These are phyloP conservation scores for Barnettozyma sp. DNA, from an alignment of 805 yeast species.

Conservation along the genomic window DNA sequence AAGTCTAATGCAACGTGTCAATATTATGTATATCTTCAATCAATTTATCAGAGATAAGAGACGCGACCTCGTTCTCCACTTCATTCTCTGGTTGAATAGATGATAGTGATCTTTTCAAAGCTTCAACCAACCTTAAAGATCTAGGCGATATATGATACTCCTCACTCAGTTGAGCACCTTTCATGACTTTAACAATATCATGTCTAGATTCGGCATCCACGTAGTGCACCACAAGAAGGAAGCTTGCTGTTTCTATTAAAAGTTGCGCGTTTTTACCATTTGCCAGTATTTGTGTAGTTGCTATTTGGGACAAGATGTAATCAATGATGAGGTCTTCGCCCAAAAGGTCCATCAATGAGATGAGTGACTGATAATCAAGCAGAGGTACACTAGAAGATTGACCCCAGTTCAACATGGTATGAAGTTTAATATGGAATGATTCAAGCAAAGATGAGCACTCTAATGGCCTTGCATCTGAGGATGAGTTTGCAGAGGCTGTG, in stretches of 20 bases:
- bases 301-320: conserved; percentile 18
- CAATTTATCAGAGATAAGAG: conserved; percentile 15
- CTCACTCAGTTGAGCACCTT: background rate
- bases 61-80: conserved; percentile 11
- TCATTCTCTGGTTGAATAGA: background rate
- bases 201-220: conserved; percentile 9
- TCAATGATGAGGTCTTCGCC: conserved; percentile 18
- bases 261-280: conserved; percentile 13
- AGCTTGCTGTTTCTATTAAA: conserved; percentile 18
- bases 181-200: conserved; percentile 3
- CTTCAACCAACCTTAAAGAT: conserved; percentile 5
- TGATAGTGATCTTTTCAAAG: conserved; percentile 7
- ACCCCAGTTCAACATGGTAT: conserved; percentile 18
- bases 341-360: conserved; percentile 11
- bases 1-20: conserved; percentile 4
- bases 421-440: conserved; percentile 18
- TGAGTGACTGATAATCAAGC: conserved; percentile 17
- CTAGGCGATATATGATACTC: conserved; percentile 3
- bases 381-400: conserved; percentile 17
- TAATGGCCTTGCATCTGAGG: conserved; percentile 1
- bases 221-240: conserved; percentile 11
- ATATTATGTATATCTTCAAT: conserved; percentile 15
- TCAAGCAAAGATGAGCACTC: conserved; percentile 11
- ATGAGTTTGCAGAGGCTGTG: conserved; percentile 1
- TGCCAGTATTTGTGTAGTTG: conserved; percentile 9